phyloP scores from a whole-genome alignment of 2,329 filamentous ascomycete genomes.

The Ceratocystis lukuohia region DNA sequence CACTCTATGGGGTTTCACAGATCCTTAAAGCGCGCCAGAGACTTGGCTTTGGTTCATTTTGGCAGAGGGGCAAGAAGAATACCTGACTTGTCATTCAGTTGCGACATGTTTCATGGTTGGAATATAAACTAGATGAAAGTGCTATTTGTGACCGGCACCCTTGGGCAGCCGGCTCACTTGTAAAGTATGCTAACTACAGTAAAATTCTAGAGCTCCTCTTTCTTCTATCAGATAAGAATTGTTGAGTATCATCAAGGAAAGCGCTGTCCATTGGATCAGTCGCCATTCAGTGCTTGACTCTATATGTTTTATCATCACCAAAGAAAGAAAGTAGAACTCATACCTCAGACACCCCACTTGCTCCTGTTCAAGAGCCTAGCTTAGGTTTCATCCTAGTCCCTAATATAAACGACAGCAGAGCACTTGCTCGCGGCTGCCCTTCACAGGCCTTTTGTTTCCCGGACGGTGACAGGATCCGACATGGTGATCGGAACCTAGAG shows the following conservation, averaged over 20 bases:
- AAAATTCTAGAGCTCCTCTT: conserved; percentile 5
- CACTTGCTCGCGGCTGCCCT: conserved; percentile 11
- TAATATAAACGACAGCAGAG: background rate
- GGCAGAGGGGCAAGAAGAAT: no score
- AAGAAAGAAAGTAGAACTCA: conserved; percentile 29
- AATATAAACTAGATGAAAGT: background rate
- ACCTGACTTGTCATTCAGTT: background rate
- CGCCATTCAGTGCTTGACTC: conserved; percentile 93
- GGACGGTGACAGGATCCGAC: conserved; percentile 18
- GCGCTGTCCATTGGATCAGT: conserved; percentile 18
- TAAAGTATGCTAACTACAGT: background rate
- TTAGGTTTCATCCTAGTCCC: background rate
- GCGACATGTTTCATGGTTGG: background rate
- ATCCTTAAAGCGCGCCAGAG: no score
- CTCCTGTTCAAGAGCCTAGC: no score
- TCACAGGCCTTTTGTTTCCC: background rate
- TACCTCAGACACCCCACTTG: background rate
- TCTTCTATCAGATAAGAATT: conserved; percentile 18
- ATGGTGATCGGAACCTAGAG: conserved; percentile 12
- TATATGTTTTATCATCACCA: conserved; percentile 86
- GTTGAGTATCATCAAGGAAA: conserved; percentile 19
- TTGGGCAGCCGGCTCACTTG: background rate
- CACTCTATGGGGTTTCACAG: no score
- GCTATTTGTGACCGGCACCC: no score
- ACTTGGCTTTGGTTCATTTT: no score